Conservation (phyloP, 176 grass and related monocot genomes). For the Canna indica region DNA sequence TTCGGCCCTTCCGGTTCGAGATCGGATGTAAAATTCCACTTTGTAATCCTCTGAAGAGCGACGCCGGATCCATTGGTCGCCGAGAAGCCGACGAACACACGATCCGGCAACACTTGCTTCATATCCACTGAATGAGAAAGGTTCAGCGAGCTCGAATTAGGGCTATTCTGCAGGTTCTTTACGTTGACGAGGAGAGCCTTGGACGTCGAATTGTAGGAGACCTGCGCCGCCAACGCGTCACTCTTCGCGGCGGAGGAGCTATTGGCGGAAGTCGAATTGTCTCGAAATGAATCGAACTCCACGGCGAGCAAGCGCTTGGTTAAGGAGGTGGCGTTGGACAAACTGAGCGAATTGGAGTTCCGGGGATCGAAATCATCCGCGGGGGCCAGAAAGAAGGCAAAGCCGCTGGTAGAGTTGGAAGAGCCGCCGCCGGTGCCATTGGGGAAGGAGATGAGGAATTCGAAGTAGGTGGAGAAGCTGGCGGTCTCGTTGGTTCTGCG, state of each 20-base stretch:
- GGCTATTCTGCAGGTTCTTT: not conserved
- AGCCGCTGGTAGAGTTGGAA: not conserved
- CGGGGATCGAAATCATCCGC: not conserved
- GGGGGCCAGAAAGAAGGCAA: slow-evolving; percentile 12
- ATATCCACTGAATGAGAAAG: not conserved
- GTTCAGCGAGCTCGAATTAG: not conserved
- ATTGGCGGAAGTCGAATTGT: not conserved
- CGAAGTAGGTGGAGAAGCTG: slow-evolving; percentile 8
- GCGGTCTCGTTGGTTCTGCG: not conserved
- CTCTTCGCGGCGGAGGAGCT: not conserved
- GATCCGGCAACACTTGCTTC: not conserved
- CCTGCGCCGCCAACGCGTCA: not conserved
- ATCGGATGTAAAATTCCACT: not conserved
- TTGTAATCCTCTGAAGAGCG: not conserved
- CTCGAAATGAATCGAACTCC: slow-evolving; percentile 5
- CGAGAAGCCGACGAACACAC: slow-evolving; percentile 7
- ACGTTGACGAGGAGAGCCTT: not conserved
- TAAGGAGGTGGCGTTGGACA: not conserved
- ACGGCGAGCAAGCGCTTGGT: not conserved
- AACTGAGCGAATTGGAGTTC: not conserved
- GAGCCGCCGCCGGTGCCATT: not conserved
- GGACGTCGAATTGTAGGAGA: not conserved
- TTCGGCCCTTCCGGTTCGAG: not conserved
- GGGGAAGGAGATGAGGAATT: slow-evolving; percentile 4
- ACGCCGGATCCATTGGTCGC: not conserved